Evolutionary conservation across 805 yeast species (phyloP).

Genomic region (Myxozyma vanderwaltii): DNA sequence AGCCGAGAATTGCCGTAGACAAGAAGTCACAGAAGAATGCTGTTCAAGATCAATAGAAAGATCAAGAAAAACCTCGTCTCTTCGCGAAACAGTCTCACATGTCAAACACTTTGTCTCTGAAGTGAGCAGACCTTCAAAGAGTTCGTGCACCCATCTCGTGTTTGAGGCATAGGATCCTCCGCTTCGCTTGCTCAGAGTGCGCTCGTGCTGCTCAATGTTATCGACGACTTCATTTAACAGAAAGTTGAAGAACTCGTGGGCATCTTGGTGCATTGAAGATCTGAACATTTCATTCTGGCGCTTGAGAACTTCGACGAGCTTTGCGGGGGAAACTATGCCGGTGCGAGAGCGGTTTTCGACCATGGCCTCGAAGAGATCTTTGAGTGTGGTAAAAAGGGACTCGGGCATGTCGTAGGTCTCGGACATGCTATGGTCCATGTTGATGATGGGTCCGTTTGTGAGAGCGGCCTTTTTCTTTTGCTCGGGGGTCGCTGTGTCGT

Average conservation of each 20-base stretch:
- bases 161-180: conserved; percentile 18
- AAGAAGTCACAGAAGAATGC: conserved; percentile 70
- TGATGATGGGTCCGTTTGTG: conserved; percentile 41
- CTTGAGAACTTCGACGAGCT: conserved; percentile 74
- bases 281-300: conserved; percentile 82
- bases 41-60: conserved; percentile 81
- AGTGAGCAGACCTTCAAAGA: conserved; percentile 83
- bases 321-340: conserved; percentile 84
- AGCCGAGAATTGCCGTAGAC: conserved; percentile 79
- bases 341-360: conserved; percentile 65
- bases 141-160: conserved; percentile 57
- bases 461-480: conserved; percentile 48
- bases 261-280: conserved; percentile 96
- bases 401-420: conserved; percentile 54
- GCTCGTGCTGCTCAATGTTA: conserved; percentile 44
- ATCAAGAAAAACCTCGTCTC: conserved; percentile 86
- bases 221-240: conserved; percentile 72
- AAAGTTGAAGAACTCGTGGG: conserved; percentile 93
- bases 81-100: conserved; percentile 78
- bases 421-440: conserved; percentile 70
- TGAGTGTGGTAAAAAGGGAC: conserved; percentile 65
- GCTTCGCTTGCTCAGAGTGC: conserved; percentile 15
- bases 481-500: conserved; percentile 27
- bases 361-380: conserved; percentile 85
- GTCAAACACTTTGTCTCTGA: conserved; percentile 88